Evolutionary conservation across 2,329 filamentous ascomycete genomes (phyloP).

Genomic region (Alternaria incomplexa): DNA sequence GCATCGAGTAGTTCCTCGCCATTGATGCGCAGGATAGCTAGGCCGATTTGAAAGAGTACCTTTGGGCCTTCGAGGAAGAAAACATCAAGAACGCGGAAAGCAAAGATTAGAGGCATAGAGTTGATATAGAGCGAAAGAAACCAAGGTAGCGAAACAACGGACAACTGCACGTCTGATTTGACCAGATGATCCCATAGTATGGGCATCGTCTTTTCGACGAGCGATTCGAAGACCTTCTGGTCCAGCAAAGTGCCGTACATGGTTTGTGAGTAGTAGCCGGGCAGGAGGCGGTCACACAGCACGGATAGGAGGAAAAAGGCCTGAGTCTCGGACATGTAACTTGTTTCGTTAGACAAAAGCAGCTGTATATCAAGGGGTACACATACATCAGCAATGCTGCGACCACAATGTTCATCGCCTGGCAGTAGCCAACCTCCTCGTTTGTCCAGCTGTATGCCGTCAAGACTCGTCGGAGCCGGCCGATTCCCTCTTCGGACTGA

Average conservation of each 20-base stretch:
- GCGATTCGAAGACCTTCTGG: slow-evolving; percentile 94
- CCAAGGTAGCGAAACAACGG: slow-evolving; percentile 96
- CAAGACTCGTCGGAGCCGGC: slow-evolving; percentile 83
- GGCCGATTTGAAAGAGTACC: slow-evolving; percentile 93
- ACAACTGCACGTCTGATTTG: slow-evolving; percentile 94
- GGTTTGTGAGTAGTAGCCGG: slow-evolving; percentile 97
- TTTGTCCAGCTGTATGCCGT: slow-evolving; percentile 99
- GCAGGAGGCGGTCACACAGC: slow-evolving; percentile 89
- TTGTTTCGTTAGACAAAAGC: slow-evolving; percentile 46
- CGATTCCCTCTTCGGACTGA: slow-evolving; percentile 94
- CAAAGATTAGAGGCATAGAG: slow-evolving; percentile 98
- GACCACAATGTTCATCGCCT: slow-evolving; percentile 99
- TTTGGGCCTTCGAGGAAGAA: slow-evolving; percentile 99
- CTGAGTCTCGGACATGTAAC: slow-evolving; percentile 94
- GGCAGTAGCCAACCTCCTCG: slow-evolving; percentile 94
- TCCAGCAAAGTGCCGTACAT: slow-evolving; percentile 99
- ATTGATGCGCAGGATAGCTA: slow-evolving; percentile 97
- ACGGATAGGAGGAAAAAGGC: slow-evolving; percentile 93
- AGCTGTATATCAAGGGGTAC: slow-evolving; percentile 9
- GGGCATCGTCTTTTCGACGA: slow-evolving; percentile 99
- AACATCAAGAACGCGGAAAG: slow-evolving; percentile 93
- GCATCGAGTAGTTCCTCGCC: slow-evolving; percentile 95
- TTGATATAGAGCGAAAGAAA: slow-evolving; percentile 98
- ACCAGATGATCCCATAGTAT: slow-evolving; percentile 98
- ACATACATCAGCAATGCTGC: slow-evolving; percentile 88